Percentiles rank a stretch among this genome's conserved stretches.
Conservation (phyloP, 768 basidiomycete species). For the Lactifluus subvellereus region DNA sequence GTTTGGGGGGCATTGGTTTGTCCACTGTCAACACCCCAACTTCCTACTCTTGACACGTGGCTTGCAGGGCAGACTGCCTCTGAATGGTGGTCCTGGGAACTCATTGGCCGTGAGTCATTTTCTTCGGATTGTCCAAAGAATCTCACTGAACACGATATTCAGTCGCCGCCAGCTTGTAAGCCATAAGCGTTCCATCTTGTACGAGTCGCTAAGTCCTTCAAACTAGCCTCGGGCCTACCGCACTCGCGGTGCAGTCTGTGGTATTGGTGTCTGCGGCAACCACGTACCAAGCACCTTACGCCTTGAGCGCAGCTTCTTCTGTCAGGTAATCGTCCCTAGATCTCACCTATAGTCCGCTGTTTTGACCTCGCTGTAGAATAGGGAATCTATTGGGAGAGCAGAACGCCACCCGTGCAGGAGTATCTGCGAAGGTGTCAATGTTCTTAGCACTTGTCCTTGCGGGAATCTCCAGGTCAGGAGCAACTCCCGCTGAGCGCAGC, state of each 20-base stretch:
- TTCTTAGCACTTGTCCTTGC: conserved; percentile 61
- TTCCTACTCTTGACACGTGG: conserved; percentile 1
- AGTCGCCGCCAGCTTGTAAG: conserved; percentile 53
- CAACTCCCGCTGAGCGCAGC: background rate
- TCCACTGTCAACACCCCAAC: conserved; percentile 1
- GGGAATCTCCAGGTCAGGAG: conserved; percentile 53
- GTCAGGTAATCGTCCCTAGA: conserved; percentile 53
- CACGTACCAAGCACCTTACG: conserved; percentile 80
- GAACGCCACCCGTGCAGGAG: conserved; percentile 63
- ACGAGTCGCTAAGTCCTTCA: conserved; percentile 23
- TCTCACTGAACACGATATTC: background rate
- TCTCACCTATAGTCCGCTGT: background rate
- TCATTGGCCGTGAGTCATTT: conserved; percentile 46
- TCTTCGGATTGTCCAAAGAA: background rate
- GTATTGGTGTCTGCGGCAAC: conserved; percentile 69
- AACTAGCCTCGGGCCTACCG: conserved; percentile 64
- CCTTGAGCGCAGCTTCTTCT: conserved; percentile 75
- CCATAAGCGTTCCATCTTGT: background rate
- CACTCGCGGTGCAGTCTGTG: conserved; percentile 86
- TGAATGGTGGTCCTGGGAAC: conserved; percentile 99
- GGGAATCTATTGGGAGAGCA: conserved; percentile 86
- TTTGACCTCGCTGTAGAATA: conserved; percentile 41
- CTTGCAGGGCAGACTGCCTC: conserved; percentile 64
- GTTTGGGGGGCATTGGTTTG: conserved; percentile 73
- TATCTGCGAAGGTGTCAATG: conserved; percentile 61